phyloP scores from a whole-genome alignment of 192 early-diverging fungal species.

The Coemansia sp. region DNA sequence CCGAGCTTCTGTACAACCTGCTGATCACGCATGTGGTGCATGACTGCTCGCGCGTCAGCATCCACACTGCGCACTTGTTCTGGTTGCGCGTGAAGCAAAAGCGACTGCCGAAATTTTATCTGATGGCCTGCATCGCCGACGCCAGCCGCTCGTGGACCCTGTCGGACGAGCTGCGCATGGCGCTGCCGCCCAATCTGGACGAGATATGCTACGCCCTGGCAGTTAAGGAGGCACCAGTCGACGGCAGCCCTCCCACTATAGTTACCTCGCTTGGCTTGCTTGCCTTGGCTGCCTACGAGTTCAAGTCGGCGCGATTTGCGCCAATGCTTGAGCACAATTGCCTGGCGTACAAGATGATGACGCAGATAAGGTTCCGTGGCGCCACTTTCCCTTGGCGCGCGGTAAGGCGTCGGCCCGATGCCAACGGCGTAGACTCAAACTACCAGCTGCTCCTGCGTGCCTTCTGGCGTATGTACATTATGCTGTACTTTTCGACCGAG shows the following conservation, averaged over 20 bases:
- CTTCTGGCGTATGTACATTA: constrained; percentile 47
- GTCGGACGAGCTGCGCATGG: constrained; percentile 41
- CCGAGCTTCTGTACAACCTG: constrained; percentile 54
- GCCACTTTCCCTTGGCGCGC: constrained; percentile 51
- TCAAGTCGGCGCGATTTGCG: constrained; percentile 55
- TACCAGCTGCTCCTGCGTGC: constrained; percentile 49
- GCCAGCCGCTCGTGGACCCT: constrained; percentile 53
- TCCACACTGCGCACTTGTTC: constrained; percentile 46
- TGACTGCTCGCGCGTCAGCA: constrained; percentile 52
- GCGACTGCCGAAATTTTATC: constrained; percentile 41
- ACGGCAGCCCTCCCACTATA: constrained; percentile 18
- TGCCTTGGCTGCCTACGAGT: constrained; percentile 46
- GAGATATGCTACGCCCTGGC: constrained; percentile 49
- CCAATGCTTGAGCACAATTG: constrained; percentile 53
- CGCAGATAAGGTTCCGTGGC: constrained; percentile 45
- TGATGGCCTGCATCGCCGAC: constrained; percentile 49
- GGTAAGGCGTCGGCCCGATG: constrained; percentile 15
- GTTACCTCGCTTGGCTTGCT: constrained; percentile 34
- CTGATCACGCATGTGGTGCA: constrained; percentile 51
- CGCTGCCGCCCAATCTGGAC: constrained; percentile 49
- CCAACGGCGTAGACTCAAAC: constrained; percentile 37
- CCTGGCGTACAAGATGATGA: constrained; percentile 46
- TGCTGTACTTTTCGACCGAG: constrained; percentile 46
- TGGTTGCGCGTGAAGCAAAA: constrained; percentile 53
- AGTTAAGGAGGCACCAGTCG: constrained; percentile 19